Conservation (phyloP, 768 basidiomycete genomes). For the Mycena rosella region DNA sequence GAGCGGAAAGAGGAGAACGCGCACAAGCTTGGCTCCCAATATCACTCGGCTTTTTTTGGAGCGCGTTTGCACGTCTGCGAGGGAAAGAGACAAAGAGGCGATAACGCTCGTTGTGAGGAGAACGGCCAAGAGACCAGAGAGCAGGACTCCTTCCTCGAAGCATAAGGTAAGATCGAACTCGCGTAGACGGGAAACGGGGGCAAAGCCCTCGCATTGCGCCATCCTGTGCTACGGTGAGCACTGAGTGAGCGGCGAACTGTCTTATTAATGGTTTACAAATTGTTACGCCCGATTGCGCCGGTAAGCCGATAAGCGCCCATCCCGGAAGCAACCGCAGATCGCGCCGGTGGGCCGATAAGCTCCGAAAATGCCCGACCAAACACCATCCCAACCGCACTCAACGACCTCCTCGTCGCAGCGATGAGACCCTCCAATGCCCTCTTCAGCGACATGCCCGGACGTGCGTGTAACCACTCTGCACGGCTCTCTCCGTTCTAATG, state of each 20-base stretch:
- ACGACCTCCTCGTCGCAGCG: constrained; percentile 33
- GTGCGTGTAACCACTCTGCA: constrained; percentile 59
- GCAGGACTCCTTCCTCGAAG: constrained; percentile 80
- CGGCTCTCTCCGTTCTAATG: constrained; percentile 13
- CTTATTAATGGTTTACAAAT: no score
- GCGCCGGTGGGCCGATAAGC: no score
- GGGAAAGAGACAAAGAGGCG: constrained; percentile 49
- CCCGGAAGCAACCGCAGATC: no score
- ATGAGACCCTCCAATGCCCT: constrained; percentile 77
- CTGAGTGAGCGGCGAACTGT: background rate
- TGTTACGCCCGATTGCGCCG: no score
- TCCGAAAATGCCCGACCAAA: background rate
- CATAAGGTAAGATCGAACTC: constrained; percentile 86
- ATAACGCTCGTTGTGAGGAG: constrained; percentile 58
- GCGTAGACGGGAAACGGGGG: constrained; percentile 65
- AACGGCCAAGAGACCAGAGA: constrained; percentile 63
- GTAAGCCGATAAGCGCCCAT: no score
- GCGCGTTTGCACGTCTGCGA: constrained; percentile 45
- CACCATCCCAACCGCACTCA: background rate
- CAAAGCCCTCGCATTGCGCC: constrained; percentile 75
- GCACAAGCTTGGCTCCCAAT: constrained; percentile 75
- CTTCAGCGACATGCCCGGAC: constrained; percentile 84
- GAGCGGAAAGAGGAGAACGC: constrained; percentile 42
- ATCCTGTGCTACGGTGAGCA: background rate
- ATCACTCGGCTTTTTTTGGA: constrained; percentile 64